Percentiles rank a stretch among this genome's conserved stretches.
phyloP scores from a whole-genome alignment of 2,329 filamentous ascomycete species.

The Pseudogymnoascus sp. region DNA sequence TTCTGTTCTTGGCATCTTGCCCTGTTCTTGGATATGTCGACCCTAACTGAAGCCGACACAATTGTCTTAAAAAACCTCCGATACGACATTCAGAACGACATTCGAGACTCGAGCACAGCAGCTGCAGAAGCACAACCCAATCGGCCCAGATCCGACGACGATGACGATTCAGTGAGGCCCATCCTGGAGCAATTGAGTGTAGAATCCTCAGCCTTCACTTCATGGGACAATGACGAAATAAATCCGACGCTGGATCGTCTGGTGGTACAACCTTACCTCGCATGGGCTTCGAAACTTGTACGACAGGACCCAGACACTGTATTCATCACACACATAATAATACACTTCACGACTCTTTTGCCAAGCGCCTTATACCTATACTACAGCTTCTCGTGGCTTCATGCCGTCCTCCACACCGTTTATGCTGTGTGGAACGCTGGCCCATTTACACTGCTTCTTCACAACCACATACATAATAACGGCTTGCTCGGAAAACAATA shows the following conservation, averaged over 20 bases:
- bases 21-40: background rate
- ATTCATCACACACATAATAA: slow-evolving; percentile 65
- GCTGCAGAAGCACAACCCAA: background rate
- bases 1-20: slow-evolving; percentile 1
- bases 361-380: slow-evolving; percentile 60
- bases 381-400: slow-evolving; percentile 55
- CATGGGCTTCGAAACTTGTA: slow-evolving; percentile 45
- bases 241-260: slow-evolving; percentile 35
- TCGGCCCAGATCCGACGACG: background rate
- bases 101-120: slow-evolving; percentile 2
- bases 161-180: background rate
- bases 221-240: slow-evolving; percentile 41
- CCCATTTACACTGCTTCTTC: slow-evolving; percentile 71
- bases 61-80: slow-evolving; percentile 6
- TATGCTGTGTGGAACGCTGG: slow-evolving; percentile 64
- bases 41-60: background rate
- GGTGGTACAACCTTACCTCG: slow-evolving; percentile 51
- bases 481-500: slow-evolving; percentile 53
- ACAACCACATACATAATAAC: slow-evolving; percentile 74
- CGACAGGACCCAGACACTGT: slow-evolving; percentile 64
- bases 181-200: background rate
- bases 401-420: slow-evolving; percentile 55
- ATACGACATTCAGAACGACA: slow-evolving; percentile 8
- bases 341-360: slow-evolving; percentile 62
- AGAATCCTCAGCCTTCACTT: slow-evolving; percentile 45